Evolutionary conservation across 306 rosid genomes (phyloP), one percentile per base, ranked within the genome.

Genomic region (Citrullus mucosospermus): DNA sequence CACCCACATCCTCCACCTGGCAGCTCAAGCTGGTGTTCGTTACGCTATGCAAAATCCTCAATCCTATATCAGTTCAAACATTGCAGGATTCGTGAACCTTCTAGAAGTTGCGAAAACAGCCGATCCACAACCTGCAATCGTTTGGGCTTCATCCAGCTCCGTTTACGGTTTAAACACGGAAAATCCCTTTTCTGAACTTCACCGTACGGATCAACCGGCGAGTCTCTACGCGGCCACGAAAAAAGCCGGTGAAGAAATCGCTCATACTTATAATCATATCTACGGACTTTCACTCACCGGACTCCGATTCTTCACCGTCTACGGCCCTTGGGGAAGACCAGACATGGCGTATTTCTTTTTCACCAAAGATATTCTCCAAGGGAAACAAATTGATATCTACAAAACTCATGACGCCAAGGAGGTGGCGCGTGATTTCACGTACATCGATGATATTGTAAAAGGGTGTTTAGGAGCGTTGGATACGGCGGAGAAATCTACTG

Each of bases 341-440:
- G 97, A 93, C 91, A 93, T 93, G 98, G 98, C 98, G 1, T 93
- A 91, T 48, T 93, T 91, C 84, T 93, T 93, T 82, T 93, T 93
- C 90, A 93, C 98, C 0, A 89, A 89, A 43, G 97, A 86, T 67
- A 93, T 93, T 0, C 84, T 93, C 28, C 96, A 89, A 1, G 96
- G 98, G 13, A 93, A 91, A 66, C 58, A 78, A 38, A 85, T 93
- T 9, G 91, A 93, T 2, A 81, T 93, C 0, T 93, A 90, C 85
- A 81, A 82, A 63, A 90, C 95, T 0, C 89, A 82, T 13, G 93
- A 91, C 7, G 93, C 84, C 6, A 91, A 93, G 46, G 95, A 91
- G 86, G 98, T 93, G 84, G 98, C 98, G 87, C 97, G 98, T 88
- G 98, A 93, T 73, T 93, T 91, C 88, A 93, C 98, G 6, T 93